Evolutionary conservation across 495 filamentous ascomycete genomes (phyloP), one percentile per base, ranked within the genome.

Genomic region (Chaetomidium leptoderma): DNA sequence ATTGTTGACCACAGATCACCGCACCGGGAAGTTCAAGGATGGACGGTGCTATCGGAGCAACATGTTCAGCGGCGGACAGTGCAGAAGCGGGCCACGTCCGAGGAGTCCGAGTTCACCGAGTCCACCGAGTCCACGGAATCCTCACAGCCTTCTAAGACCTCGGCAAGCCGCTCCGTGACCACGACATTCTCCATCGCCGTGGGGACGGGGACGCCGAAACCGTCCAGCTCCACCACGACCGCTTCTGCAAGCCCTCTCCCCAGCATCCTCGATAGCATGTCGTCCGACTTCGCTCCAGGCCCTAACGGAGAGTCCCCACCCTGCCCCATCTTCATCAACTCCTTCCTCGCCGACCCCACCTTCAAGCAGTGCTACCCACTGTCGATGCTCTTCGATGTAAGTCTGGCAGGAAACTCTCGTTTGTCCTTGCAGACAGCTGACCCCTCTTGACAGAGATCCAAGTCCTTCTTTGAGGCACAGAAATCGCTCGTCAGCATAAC

Each of bases 391-490:
- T 77, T 93, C 6, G 81, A 83, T 69, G 84, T 82, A 65, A 61
- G 76, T 66, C 27, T 17, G 21, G 21, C 45, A 17, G 30, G 16
- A 35, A 14, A 6, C 1, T 16, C 6, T 32, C 13, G 21, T 14
- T 16, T 30, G 17, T 55, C 4, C 16, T 42, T 24, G 30, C 37
- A n/a, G n/a, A n/a, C 53, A 45, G 60, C 62, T 67, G 60, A 62
- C 85, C 72, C n/a, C 82, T 4, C 35, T 24, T 4, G 0, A 78
- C 65, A 78, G 71, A 64, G 67, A n/a, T 79, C 77, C 23, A 62
- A 62, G 26, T 84, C 83, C 24, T 93, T 95, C 77, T 96, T 95
- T 75, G 75, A 87, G 58, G 82, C 81, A 45, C 75, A 86, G 53
- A 81, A 74, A 64, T 89, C 84, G 13, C 70, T 84, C 37, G 69